These are phyloP conservation scores for Amylostereum areolatum DNA, from an alignment of 1,284 basidiomycete genomes.

Conservation along the genomic window DNA sequence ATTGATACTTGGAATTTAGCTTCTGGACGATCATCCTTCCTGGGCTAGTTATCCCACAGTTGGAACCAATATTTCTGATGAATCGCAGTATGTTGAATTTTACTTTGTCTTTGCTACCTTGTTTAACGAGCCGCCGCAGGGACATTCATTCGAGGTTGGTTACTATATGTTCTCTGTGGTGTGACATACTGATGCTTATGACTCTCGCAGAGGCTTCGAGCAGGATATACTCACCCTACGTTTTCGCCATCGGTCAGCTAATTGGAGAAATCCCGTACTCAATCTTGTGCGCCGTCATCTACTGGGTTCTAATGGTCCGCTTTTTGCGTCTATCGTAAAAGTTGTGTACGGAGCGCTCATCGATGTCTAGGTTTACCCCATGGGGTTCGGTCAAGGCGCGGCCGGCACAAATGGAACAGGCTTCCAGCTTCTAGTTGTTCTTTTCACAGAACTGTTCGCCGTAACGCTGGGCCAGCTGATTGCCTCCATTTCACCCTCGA, in stretches of 20 bases:
- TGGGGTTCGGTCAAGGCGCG: slow-evolving; percentile 64
- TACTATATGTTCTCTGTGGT: neutral
- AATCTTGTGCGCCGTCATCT: slow-evolving; percentile 64
- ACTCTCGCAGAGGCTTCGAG: slow-evolving; percentile 53
- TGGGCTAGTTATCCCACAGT: slow-evolving; percentile 73
- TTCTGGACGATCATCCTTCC: slow-evolving; percentile 71
- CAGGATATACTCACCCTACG: slow-evolving; percentile 72
- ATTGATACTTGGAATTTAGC: slow-evolving; percentile 25
- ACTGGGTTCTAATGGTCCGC: slow-evolving; percentile 71
- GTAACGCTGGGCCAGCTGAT: slow-evolving; percentile 74
- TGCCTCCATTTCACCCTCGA: slow-evolving; percentile 69
- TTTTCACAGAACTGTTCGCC: slow-evolving; percentile 73
- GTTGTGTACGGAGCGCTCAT: slow-evolving; percentile 12
- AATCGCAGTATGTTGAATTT: slow-evolving; percentile 38
- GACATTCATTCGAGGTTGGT: slow-evolving; percentile 61
- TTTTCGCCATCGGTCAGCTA: slow-evolving; percentile 81
- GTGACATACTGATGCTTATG: neutral
- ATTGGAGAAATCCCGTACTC: slow-evolving; percentile 81
- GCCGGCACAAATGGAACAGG: slow-evolving; percentile 61
- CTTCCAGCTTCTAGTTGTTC: slow-evolving; percentile 67
- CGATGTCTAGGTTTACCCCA: slow-evolving; percentile 53
- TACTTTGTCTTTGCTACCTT: neutral
- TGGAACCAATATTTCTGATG: slow-evolving; percentile 84
- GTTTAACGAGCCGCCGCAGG: slow-evolving; percentile 14
- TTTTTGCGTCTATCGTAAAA: slow-evolving; percentile 1